phyloP scores from a whole-genome alignment of 305 asterid genomes.

The Coffea humblotiana region DNA sequence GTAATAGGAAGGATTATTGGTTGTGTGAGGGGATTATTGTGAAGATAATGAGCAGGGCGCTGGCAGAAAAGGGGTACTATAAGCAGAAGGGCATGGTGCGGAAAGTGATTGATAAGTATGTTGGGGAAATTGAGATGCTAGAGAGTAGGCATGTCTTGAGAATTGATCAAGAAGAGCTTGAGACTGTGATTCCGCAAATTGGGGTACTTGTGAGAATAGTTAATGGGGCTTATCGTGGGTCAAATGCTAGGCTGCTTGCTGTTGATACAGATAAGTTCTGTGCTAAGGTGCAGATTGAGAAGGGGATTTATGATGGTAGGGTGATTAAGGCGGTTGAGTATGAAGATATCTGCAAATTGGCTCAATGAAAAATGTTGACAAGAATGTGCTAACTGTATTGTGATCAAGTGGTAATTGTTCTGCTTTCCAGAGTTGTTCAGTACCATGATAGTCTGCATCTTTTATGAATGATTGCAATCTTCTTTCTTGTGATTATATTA shows the following conservation, averaged over 20 bases:
- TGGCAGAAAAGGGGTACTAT: conserved; percentile 76
- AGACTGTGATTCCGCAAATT: conserved; percentile 90
- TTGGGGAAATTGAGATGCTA: conserved; percentile 89
- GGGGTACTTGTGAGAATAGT: conserved; percentile 84
- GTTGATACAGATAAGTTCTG: conserved; percentile 61
- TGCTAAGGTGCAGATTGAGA: conserved; percentile 84
- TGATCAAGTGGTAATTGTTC: not conserved
- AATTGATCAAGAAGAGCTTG: conserved; percentile 89
- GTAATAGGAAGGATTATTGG: conserved; percentile 90
- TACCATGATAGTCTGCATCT: not conserved
- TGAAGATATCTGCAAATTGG: conserved; percentile 83
- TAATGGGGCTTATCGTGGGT: conserved; percentile 86
- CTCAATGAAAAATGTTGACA: conserved; percentile 26
- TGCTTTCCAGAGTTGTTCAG: not conserved
- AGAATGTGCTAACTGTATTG: not conserved
- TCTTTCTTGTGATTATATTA: too few relatives aligned
- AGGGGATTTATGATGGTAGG: conserved; percentile 85
- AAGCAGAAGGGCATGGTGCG: conserved; percentile 83
- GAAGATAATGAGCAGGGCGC: conserved; percentile 84
- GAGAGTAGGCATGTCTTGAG: conserved; percentile 80
- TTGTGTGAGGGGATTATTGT: conserved; percentile 70
- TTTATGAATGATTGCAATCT: not conserved
- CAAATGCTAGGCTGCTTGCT: conserved; percentile 61
- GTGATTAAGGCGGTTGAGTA: conserved; percentile 77
- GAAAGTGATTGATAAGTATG: conserved; percentile 72